Evolutionary conservation across 345 rosid species (phyloP).

Genomic region (Adansonia digitata): DNA sequence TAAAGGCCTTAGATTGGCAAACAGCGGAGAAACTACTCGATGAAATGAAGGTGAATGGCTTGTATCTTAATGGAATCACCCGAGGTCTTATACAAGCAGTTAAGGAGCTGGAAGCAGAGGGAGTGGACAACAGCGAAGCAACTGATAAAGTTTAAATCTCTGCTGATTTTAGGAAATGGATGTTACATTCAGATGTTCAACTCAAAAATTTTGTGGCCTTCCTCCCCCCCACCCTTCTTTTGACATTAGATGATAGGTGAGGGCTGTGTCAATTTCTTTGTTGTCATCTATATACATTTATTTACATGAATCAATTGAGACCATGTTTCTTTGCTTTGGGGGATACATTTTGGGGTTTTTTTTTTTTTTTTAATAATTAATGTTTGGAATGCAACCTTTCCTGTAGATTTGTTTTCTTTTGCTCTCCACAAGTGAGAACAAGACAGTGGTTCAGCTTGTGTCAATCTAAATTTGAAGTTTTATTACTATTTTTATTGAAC

Average conservation of each 20-base stretch:
- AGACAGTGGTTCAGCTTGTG: background rate
- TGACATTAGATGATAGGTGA: background rate
- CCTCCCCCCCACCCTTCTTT: background rate
- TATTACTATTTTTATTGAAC: background rate
- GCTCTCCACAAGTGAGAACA: background rate
- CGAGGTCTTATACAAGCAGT: conserved; percentile 65
- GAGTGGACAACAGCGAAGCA: conserved; percentile 17
- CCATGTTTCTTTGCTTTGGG: background rate
- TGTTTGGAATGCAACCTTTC: background rate
- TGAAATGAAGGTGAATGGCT: conserved; percentile 64
- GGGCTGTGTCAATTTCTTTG: background rate
- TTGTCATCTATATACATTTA: background rate
- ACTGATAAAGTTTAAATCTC: background rate
- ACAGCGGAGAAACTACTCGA: conserved; percentile 60
- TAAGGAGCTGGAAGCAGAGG: conserved; percentile 70
- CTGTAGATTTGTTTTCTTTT: background rate
- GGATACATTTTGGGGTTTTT: background rate
- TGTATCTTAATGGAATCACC: conserved; percentile 68
- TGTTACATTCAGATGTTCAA: background rate
- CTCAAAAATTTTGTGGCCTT: background rate
- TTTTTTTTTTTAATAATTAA: no score
- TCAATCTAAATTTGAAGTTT: background rate
- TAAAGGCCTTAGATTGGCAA: conserved; percentile 72
- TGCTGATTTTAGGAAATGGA: background rate
- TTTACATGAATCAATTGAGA: background rate